phyloP scores from a whole-genome alignment of 495 filamentous ascomycete genomes.

The Daldinia caldariorum region DNA sequence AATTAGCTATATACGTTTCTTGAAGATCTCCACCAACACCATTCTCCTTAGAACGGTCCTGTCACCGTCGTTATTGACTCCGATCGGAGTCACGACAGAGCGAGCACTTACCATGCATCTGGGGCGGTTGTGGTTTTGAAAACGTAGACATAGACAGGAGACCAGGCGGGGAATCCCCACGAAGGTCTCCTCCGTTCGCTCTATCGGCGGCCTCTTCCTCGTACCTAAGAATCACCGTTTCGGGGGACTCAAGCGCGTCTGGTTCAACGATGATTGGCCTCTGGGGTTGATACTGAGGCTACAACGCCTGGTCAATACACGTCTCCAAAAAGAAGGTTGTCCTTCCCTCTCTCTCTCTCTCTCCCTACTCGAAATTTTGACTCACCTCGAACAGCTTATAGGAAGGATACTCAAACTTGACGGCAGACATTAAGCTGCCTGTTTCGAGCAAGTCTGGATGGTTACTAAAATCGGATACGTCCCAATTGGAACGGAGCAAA shows the following conservation, averaged over 20 bases:
- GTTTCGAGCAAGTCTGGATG: slow-evolving; percentile 24
- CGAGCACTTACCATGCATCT: slow-evolving; percentile 58
- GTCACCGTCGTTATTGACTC: neutral
- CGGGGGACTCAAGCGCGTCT: slow-evolving; percentile 58
- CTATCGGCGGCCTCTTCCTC: slow-evolving; percentile 59
- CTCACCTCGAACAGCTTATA: slow-evolving; percentile 64
- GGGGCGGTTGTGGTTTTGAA: slow-evolving; percentile 56
- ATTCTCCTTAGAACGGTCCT: neutral
- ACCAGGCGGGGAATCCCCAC: slow-evolving; percentile 60
- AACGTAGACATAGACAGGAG: slow-evolving; percentile 61
- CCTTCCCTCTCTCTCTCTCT: neutral
- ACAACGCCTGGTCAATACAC: slow-evolving; percentile 15
- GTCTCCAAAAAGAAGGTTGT: slow-evolving; percentile 11
- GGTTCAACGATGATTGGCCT: slow-evolving; percentile 62
- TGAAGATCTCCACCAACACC: neutral
- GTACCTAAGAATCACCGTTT: slow-evolving; percentile 59
- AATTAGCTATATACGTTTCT: slow-evolving; percentile 48
- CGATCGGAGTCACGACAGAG: neutral
- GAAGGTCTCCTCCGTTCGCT: slow-evolving; percentile 58
- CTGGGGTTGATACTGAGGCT: slow-evolving; percentile 60
- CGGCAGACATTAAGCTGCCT: slow-evolving; percentile 62
- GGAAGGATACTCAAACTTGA: slow-evolving; percentile 58
- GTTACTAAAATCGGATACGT: slow-evolving; percentile 24
- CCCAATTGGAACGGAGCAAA: slow-evolving; percentile 38
- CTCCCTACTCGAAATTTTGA: slow-evolving; percentile 11